phyloP scores from a whole-genome alignment of 2,329 filamentous ascomycete genomes.

The Monosporascus cannonballus region DNA sequence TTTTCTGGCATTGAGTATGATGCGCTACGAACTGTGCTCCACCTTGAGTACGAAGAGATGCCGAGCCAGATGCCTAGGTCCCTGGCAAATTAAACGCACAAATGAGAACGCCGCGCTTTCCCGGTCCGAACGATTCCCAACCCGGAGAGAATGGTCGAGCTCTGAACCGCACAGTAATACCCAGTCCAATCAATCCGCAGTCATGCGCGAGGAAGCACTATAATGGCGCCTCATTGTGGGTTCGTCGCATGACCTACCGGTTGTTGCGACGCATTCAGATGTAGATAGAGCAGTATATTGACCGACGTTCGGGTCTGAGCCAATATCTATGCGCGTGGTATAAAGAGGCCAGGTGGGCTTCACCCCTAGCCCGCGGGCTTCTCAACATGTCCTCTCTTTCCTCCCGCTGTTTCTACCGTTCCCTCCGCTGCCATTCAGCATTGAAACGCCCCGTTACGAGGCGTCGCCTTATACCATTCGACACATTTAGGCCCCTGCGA shows the following conservation, averaged over 20 bases:
- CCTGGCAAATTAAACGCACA: neutral
- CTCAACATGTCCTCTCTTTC: neutral
- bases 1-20: neutral
- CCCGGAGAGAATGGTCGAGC: neutral
- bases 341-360: neutral
- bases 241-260: neutral
- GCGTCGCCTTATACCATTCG: neutral
- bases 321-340: neutral
- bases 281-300: neutral
- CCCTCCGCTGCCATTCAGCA: neutral
- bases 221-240: too few relatives aligned
- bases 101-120: neutral
- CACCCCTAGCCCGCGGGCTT: neutral
- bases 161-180: neutral
- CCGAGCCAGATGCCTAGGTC: neutral
- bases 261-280: neutral
- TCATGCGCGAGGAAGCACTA: too few relatives aligned
- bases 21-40: neutral
- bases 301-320: too few relatives aligned
- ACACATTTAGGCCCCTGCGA: neutral
- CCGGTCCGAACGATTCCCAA: neutral
- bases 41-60: neutral
- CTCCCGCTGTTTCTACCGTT: neutral
- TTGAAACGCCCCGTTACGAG: neutral
- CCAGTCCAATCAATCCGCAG: neutral